Conservation (phyloP, 2,329 filamentous ascomycete genomes). For the Beauveria scarabaeidicola region DNA sequence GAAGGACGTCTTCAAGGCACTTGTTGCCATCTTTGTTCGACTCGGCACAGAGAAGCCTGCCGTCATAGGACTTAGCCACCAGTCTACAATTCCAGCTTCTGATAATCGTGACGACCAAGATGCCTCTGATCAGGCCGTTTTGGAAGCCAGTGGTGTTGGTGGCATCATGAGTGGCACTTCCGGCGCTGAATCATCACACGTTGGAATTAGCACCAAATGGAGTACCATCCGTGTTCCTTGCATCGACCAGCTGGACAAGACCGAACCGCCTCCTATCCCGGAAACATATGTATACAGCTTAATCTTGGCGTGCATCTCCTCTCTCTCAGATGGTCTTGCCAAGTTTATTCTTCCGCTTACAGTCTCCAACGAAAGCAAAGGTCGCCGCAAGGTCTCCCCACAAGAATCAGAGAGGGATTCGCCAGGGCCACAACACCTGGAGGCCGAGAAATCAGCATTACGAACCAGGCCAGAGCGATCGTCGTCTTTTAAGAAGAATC, state of each 20-base stretch:
- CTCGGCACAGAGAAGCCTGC: conserved; percentile 84
- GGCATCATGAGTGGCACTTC: conserved; percentile 75
- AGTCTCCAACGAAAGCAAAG: conserved; percentile 60
- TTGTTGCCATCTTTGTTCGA: conserved; percentile 84
- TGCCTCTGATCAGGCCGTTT: conserved; percentile 71
- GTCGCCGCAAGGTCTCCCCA: conserved; percentile 40
- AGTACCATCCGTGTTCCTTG: conserved; percentile 80
- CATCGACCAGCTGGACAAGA: conserved; percentile 91
- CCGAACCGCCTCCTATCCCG: conserved; percentile 70
- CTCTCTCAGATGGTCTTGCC: conserved; percentile 82
- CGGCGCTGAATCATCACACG: conserved; percentile 56
- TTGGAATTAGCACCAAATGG: conserved; percentile 85
- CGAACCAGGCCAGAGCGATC: conserved; percentile 45
- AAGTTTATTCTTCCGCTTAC: conserved; percentile 90
- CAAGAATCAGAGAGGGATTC: conserved; percentile 36
- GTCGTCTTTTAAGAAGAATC: conserved; percentile 63
- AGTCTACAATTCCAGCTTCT: conserved; percentile 72
- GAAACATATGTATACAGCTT: conserved; percentile 93
- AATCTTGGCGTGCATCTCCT: conserved; percentile 80
- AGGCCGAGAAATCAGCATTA: conserved; percentile 24
- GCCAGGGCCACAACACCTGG: conserved; percentile 29
- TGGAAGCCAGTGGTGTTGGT: conserved; percentile 79
- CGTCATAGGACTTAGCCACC: conserved; percentile 79
- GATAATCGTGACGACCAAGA: conserved; percentile 44
- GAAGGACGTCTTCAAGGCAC: conserved; percentile 68